Conservation (phyloP, 768 basidiomycete species). For the Termitomyces bulborhizus region DNA sequence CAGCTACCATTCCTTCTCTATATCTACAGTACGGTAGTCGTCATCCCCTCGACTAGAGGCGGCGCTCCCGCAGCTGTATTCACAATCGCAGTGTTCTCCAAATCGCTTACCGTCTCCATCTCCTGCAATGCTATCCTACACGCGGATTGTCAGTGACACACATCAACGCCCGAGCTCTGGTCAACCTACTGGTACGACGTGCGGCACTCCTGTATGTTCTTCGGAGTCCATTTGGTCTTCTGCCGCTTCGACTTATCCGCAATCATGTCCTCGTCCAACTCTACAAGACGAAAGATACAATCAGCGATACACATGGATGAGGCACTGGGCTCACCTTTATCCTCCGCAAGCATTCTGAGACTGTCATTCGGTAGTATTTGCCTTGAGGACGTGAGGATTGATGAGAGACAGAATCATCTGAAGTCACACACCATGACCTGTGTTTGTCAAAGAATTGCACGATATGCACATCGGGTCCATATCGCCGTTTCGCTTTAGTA, state of each 20-base stretch:
- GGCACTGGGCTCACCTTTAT: slow-evolving; percentile 44
- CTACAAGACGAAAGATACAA: slow-evolving; percentile 28
- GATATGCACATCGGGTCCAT: slow-evolving; percentile 45
- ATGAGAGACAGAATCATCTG: neutral
- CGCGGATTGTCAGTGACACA: neutral
- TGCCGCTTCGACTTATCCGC: slow-evolving; percentile 44
- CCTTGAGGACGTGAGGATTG: slow-evolving; percentile 32
- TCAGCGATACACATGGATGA: neutral
- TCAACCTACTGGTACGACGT: slow-evolving; percentile 55
- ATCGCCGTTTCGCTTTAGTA: slow-evolving; percentile 26
- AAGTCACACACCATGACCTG: slow-evolving; percentile 48
- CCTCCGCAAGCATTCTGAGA: slow-evolving; percentile 64
- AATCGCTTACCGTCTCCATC: slow-evolving; percentile 20
- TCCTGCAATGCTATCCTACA: slow-evolving; percentile 17
- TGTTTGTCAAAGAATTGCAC: slow-evolving; percentile 77
- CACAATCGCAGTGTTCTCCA: slow-evolving; percentile 1
- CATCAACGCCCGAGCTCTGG: no score
- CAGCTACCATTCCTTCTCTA: no score
- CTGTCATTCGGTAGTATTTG: slow-evolving; percentile 51
- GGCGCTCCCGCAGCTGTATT: neutral
- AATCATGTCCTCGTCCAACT: slow-evolving; percentile 58
- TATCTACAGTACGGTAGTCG: no score
- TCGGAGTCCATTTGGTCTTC: slow-evolving; percentile 48
- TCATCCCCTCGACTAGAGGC: neutral
- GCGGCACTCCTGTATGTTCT: slow-evolving; percentile 48